Conservation (phyloP, 2,329 filamentous ascomycete genomes). For the Diaporthe citrichinensis region DNA sequence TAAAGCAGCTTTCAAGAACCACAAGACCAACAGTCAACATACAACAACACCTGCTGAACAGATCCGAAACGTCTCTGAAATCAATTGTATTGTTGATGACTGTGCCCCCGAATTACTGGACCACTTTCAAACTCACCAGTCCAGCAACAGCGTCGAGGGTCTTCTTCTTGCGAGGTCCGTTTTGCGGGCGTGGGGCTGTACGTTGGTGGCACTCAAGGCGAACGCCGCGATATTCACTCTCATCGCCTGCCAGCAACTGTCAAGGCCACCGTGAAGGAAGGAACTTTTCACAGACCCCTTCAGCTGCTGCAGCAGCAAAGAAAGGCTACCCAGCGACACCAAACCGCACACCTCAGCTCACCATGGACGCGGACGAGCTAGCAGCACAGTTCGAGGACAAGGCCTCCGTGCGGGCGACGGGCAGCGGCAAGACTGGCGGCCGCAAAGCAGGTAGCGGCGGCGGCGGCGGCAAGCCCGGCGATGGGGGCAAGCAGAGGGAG, state of each 20-base stretch:
- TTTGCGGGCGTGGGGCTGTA: not conserved
- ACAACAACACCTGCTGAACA: not conserved
- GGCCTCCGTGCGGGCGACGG: slow-evolving; percentile 29
- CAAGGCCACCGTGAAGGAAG: not conserved
- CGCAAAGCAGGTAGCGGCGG: slow-evolving; percentile 43
- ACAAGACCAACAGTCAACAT: not conserved
- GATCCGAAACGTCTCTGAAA: not conserved
- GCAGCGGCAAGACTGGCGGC: slow-evolving; percentile 44
- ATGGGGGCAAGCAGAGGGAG: slow-evolving; percentile 56
- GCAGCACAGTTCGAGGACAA: slow-evolving; percentile 42
- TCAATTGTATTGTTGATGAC: not conserved
- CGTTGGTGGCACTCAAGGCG: not conserved
- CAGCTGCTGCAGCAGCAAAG: not conserved
- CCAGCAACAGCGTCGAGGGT: not conserved
- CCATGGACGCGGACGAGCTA: slow-evolving; percentile 39
- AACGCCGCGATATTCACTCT: not conserved
- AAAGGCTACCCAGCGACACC: not conserved
- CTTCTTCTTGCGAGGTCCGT: not conserved
- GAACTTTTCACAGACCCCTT: not conserved
- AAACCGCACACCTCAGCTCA: not conserved
- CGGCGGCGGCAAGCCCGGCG: slow-evolving; percentile 50
- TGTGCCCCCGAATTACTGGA: not conserved
- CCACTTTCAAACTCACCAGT: not conserved
- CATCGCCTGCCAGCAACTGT: not conserved
- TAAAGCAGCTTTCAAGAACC: not conserved